A percentile compares a stretch with the other conserved stretches of the same genome.
These are phyloP conservation scores for Bryum argenteum DNA, from an alignment of 225 moss, liverwort and hornwort species.

Conservation along the genomic window DNA sequence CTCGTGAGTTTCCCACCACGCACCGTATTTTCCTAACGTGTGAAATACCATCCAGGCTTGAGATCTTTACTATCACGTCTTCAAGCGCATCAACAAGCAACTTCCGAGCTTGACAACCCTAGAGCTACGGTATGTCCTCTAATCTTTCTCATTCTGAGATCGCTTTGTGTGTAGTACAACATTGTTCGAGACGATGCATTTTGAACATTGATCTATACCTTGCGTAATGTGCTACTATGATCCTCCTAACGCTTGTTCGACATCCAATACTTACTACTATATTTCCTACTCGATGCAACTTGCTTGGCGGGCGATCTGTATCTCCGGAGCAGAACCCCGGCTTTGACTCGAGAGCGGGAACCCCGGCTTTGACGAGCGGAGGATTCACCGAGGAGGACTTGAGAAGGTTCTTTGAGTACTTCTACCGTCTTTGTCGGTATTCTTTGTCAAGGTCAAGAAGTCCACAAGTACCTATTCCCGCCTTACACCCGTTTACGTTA, in stretches of 20 bases:
- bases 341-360: neutral
- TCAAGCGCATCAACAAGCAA: slow-evolving; percentile 99
- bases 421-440: no score
- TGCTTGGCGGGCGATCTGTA: slow-evolving; percentile 63
- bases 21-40: neutral
- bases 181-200: neutral
- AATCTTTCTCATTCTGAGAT: neutral
- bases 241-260: neutral
- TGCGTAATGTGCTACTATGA: slow-evolving; percentile 11
- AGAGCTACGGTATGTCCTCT: slow-evolving; percentile 68
- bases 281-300: slow-evolving; percentile 17
- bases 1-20: slow-evolving; percentile 14
- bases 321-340: slow-evolving; percentile 91
- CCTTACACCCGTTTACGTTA: no score
- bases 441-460: no score
- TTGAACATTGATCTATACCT: slow-evolving; percentile 6
- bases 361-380: no score
- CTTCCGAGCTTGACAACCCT: slow-evolving; percentile 94
- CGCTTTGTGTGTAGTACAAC: neutral
- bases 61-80: slow-evolving; percentile 99
- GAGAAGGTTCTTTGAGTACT: no score
- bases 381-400: no score
- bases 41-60: slow-evolving; percentile 61
- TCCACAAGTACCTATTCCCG: no score
- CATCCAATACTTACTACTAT: neutral